phyloP scores from a whole-genome alignment of 169 alveolate species.

The Plasmodium vivax region DNA sequence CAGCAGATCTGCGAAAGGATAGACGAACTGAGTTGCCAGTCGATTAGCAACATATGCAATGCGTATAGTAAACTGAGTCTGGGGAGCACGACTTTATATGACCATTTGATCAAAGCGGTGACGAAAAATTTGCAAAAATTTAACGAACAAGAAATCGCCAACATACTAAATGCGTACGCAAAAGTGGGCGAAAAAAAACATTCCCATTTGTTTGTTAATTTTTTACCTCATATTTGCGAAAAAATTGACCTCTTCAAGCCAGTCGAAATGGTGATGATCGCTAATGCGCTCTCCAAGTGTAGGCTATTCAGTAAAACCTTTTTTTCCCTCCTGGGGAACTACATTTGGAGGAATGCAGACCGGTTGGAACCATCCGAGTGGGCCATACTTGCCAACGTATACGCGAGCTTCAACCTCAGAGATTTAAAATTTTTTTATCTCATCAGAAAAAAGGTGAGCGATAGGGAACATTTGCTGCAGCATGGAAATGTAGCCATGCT shows the following conservation, averaged over 20 bases:
- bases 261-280: conserved; percentile 51
- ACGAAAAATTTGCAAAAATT: conserved; percentile 6
- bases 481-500: conserved; percentile 51
- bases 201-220: conserved; percentile 11
- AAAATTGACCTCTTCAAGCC: conserved; percentile 17
- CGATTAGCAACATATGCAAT: conserved; percentile 59
- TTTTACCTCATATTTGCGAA: not conserved
- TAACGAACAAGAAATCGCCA: conserved; percentile 53
- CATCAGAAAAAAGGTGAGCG: conserved; percentile 7
- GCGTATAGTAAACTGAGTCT: conserved; percentile 19
- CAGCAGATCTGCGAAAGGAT: conserved; percentile 7
- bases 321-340: not conserved
- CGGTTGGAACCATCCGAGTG: conserved; percentile 32
- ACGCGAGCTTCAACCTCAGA: conserved; percentile 35
- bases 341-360: not conserved
- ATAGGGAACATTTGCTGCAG: conserved; percentile 17
- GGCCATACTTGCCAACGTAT: conserved; percentile 31
- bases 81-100: not conserved
- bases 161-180: conserved; percentile 37
- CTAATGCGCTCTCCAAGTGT: conserved; percentile 34
- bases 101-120: not conserved
- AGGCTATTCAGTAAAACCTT: not conserved
- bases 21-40: conserved; percentile 36
- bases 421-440: conserved; percentile 21
- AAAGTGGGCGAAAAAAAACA: not conserved